phyloP scores from a whole-genome alignment of 78 protist species.

The Monocercomonoides exilis region DNA sequence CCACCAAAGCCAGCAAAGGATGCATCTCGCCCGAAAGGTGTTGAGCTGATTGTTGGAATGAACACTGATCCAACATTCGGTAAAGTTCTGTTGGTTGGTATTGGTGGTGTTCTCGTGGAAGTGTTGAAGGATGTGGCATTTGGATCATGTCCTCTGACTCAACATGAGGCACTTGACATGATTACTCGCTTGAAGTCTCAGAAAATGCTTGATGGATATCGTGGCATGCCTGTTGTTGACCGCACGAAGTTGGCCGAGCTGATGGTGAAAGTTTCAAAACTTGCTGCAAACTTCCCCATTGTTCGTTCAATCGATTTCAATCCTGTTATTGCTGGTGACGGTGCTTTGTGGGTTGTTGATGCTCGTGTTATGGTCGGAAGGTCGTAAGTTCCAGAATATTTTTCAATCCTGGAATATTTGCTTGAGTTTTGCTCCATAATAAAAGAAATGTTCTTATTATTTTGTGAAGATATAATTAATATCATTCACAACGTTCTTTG shows the following conservation, averaged over 20 bases:
- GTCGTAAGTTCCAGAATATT: too few relatives aligned
- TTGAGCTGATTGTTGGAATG: slow-evolving; percentile 26
- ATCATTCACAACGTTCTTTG: too few relatives aligned
- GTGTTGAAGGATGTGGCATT: slow-evolving; percentile 10
- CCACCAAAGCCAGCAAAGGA: not conserved
- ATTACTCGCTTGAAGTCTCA: slow-evolving; percentile 16
- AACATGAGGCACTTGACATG: slow-evolving; percentile 8
- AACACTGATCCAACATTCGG: slow-evolving; percentile 26
- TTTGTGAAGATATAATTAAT: too few relatives aligned
- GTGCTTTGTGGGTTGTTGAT: not conserved
- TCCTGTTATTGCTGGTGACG: slow-evolving; percentile 17
- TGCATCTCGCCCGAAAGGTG: slow-evolving; percentile 21
- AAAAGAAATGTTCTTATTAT: too few relatives aligned
- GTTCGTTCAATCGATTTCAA: not conserved
- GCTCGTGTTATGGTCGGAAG: slow-evolving; percentile 21
- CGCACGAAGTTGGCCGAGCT: not conserved
- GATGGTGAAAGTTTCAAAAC: not conserved
- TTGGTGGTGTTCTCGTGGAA: slow-evolving; percentile 31
- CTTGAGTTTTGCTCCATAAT: too few relatives aligned
- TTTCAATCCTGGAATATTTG: too few relatives aligned
- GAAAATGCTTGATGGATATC: slow-evolving; percentile 20
- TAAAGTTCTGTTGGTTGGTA: not conserved
- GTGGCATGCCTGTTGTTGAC: slow-evolving; percentile 34
- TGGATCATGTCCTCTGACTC: not conserved
- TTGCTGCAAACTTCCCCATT: not conserved